Conservation (phyloP, 148 eudicot species). For the Camellia lanceoleosa region DNA sequence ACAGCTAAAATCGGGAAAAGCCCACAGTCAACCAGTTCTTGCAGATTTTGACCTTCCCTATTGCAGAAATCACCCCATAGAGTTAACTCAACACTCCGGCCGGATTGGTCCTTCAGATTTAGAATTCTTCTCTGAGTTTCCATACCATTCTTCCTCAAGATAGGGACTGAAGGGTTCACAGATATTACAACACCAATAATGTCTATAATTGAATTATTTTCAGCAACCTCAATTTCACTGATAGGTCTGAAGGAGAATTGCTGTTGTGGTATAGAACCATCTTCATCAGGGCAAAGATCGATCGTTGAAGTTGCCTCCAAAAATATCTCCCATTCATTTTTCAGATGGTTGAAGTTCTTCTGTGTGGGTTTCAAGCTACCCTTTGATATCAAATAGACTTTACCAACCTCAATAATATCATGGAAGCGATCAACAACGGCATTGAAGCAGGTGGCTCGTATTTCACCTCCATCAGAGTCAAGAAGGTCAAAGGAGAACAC, state of each 20-base stretch:
- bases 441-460: slow-evolving; percentile 95
- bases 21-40: slow-evolving; percentile 73
- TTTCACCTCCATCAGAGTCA: slow-evolving; percentile 96
- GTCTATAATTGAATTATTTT: slow-evolving; percentile 84
- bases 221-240: slow-evolving; percentile 71
- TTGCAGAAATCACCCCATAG: slow-evolving; percentile 99
- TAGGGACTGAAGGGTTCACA: slow-evolving; percentile 88
- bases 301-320: slow-evolving; percentile 79
- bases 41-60: slow-evolving; percentile 83
- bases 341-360: slow-evolving; percentile 90
- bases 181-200: slow-evolving; percentile 69
- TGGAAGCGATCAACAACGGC: slow-evolving; percentile 92
- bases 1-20: slow-evolving; percentile 76
- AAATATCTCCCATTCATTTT: slow-evolving; percentile 96
- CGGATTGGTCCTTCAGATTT: slow-evolving; percentile 81
- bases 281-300: slow-evolving; percentile 93
- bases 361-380: slow-evolving; percentile 89
- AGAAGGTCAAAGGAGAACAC: slow-evolving; percentile 98
- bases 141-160: slow-evolving; percentile 94
- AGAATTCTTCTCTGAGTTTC: slow-evolving; percentile 87
- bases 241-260: slow-evolving; percentile 82
- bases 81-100: slow-evolving; percentile 78
- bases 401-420: slow-evolving; percentile 71
- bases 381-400: slow-evolving; percentile 86
- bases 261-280: slow-evolving; percentile 81